Conservation (phyloP, 176 grass and related monocot genomes). For the Triticum dicoccoides region DNA sequence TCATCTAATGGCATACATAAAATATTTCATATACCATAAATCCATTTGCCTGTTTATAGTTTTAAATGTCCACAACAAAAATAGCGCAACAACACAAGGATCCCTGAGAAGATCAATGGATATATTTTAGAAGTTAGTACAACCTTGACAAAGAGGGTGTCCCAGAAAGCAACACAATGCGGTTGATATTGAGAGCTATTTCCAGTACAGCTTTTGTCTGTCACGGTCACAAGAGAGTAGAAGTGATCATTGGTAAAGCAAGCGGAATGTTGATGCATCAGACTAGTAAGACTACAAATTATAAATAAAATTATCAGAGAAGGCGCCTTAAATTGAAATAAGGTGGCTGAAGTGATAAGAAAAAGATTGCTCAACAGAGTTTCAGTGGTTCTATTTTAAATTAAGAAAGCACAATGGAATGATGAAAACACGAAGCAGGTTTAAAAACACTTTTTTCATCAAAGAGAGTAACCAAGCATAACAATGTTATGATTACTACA, state of each 20-base stretch:
- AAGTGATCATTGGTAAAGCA: background rate
- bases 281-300: slow-evolving; percentile 13
- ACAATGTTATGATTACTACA: slow-evolving; percentile 10
- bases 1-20: background rate
- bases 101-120: slow-evolving; percentile 15
- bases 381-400: slow-evolving; percentile 14
- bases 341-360: slow-evolving; percentile 14
- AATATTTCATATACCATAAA: slow-evolving; percentile 5
- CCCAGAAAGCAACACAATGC: slow-evolving; percentile 83
- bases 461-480: slow-evolving; percentile 17
- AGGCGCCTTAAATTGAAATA: background rate
- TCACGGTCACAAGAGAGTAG: background rate
- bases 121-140: slow-evolving; percentile 39
- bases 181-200: slow-evolving; percentile 54
- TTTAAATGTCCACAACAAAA: background rate
- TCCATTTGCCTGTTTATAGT: slow-evolving; percentile 21
- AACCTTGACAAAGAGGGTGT: slow-evolving; percentile 98
- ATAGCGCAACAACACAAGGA: slow-evolving; percentile 8
- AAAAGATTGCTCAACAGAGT: background rate
- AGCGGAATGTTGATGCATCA: slow-evolving; percentile 18
- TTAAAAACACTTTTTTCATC: slow-evolving; percentile 6
- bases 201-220: slow-evolving; percentile 81
- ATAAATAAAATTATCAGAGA: background rate
- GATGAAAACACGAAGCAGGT: background rate
- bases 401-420: background rate